phyloP scores from a whole-genome alignment of 768 basidiomycete species.

The Phaffia tasmanica region DNA sequence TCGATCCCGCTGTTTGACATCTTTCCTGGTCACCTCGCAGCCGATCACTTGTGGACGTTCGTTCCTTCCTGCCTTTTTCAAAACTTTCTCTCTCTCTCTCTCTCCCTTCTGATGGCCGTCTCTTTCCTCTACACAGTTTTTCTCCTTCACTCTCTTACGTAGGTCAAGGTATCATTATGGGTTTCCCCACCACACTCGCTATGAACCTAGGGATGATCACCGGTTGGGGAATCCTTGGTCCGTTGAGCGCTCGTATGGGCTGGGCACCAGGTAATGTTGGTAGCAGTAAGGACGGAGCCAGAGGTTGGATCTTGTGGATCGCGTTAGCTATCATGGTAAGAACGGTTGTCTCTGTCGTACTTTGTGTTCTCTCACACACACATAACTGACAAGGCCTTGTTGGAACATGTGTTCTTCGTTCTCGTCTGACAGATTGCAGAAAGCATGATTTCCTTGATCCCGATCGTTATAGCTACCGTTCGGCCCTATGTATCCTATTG shows the following conservation, averaged over 20 bases:
- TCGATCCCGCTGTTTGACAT: conserved; percentile 57
- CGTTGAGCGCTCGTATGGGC: conserved; percentile 62
- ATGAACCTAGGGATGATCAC: conserved; percentile 96
- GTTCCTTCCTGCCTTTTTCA: conserved; percentile 12
- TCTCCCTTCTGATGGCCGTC: background rate
- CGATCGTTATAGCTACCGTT: conserved; percentile 49
- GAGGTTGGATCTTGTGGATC: conserved; percentile 89
- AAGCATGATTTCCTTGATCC: conserved; percentile 70
- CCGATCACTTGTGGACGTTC: conserved; percentile 75
- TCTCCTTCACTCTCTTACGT: conserved; percentile 85
- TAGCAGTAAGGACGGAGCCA: conserved; percentile 74
- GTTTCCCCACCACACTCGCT: conserved; percentile 80
- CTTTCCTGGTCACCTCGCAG: conserved; percentile 51
- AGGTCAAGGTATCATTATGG: conserved; percentile 98
- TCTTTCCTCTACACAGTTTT: conserved; percentile 42
- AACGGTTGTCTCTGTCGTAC: background rate
- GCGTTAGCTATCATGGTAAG: conserved; percentile 75
- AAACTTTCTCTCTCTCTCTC: background rate
- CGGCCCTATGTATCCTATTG: conserved; percentile 26
- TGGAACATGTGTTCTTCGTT: background rate
- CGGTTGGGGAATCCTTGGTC: conserved; percentile 90
- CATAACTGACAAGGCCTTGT: background rate
- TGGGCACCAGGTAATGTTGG: conserved; percentile 93
- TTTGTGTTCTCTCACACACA: background rate
- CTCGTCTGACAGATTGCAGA: conserved; percentile 51